phyloP scores from a whole-genome alignment of 2,329 filamentous ascomycete species.

The Pseudogymnoascus sp. region DNA sequence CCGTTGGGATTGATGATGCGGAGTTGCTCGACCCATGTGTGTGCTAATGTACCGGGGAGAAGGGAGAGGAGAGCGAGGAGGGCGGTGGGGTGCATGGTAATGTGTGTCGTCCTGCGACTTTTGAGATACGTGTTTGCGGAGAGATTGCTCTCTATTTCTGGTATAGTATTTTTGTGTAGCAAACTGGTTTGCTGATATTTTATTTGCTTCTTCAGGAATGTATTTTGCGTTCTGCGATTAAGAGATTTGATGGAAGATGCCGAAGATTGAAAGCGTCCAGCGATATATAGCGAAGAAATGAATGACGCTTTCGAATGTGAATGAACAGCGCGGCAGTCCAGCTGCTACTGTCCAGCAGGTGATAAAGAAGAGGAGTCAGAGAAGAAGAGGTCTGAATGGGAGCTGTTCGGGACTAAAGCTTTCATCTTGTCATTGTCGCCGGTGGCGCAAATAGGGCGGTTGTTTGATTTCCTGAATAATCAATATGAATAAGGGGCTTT shows the following conservation, averaged over 20 bases:
- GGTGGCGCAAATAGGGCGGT: background rate
- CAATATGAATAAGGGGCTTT: background rate
- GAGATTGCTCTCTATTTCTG: background rate
- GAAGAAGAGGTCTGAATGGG: background rate
- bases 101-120: constrained; percentile 1
- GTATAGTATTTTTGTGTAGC: background rate
- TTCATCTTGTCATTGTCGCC: constrained; percentile 8
- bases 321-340: constrained; percentile 1
- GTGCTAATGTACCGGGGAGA: constrained; percentile 37
- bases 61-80: background rate
- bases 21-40: constrained; percentile 76
- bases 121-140: background rate
- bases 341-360: constrained; percentile 6
- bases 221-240: background rate
- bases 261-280: background rate
- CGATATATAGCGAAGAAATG: constrained; percentile 9
- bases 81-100: background rate
- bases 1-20: constrained; percentile 64
- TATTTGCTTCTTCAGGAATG: background rate
- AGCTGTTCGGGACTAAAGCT: constrained; percentile 1
- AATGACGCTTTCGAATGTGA: constrained; percentile 1
- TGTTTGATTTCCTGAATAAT: background rate
- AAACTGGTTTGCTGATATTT: background rate
- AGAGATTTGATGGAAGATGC: background rate
- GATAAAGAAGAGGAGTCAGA: constrained; percentile 5